phyloP scores from a whole-genome alignment of 805 yeast genomes.

The Cyberlindnera nakhonratchasimensis region DNA sequence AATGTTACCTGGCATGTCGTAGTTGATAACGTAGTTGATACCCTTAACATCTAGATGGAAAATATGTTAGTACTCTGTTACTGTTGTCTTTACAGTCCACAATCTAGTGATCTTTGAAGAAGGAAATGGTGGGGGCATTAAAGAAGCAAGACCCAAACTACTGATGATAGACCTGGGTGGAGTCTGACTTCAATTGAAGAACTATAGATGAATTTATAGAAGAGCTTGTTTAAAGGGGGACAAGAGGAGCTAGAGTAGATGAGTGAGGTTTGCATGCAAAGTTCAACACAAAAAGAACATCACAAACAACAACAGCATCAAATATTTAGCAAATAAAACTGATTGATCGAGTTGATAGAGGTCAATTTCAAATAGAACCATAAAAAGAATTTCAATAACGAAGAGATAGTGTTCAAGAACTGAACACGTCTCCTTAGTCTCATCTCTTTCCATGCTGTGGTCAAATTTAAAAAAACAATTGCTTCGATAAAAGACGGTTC shows the following conservation, averaged over 20 bases:
- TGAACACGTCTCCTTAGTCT: background rate
- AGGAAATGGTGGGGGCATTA: no score
- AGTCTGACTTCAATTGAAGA: conserved; percentile 1
- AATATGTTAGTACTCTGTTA: conserved; percentile 30
- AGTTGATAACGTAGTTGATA: conserved; percentile 88
- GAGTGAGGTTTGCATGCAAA: no score
- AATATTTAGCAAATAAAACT: background rate
- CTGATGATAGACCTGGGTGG: background rate
- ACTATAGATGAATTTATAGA: conserved; percentile 10
- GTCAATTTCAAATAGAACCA: background rate
- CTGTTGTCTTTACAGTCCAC: background rate
- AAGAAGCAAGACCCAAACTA: background rate
- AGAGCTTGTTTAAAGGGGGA: conserved; percentile 1
- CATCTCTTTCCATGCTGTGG: background rate
- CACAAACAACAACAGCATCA: background rate
- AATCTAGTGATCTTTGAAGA: conserved; percentile 1
- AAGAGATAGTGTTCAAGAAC: background rate
- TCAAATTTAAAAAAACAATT: background rate
- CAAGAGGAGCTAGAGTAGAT: background rate
- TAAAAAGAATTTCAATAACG: background rate
- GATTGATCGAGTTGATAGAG: background rate
- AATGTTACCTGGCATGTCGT: conserved; percentile 96
- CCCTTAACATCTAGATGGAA: conserved; percentile 87
- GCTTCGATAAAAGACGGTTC: background rate
- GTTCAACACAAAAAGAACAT: background rate